These are phyloP conservation scores for Candida schatavii DNA, from an alignment of 805 yeast species.

Conservation along the genomic window DNA sequence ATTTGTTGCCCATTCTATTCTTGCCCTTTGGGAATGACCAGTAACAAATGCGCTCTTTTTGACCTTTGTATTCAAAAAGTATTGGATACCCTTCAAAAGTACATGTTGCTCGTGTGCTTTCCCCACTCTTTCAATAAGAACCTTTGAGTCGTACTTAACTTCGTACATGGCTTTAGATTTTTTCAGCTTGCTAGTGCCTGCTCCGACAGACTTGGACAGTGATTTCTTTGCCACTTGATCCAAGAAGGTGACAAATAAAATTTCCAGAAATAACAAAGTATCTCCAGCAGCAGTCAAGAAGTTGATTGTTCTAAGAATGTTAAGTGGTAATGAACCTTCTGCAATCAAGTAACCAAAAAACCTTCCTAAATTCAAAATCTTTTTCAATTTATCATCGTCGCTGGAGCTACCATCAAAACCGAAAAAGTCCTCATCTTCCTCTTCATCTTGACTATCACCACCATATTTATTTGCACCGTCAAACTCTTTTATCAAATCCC, in stretches of 20 bases:
- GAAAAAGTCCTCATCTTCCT: slow-evolving; percentile 43
- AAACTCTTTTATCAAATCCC: slow-evolving; percentile 79
- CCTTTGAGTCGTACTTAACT: slow-evolving; percentile 45
- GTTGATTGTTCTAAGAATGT: slow-evolving; percentile 68
- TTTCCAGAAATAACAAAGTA: slow-evolving; percentile 66
- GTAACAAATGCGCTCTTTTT: slow-evolving; percentile 44
- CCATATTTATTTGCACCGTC: slow-evolving; percentile 37
- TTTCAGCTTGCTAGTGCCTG: slow-evolving; percentile 34
- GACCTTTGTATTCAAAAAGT: slow-evolving; percentile 51
- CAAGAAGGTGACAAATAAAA: slow-evolving; percentile 65
- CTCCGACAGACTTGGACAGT: slow-evolving; percentile 46
- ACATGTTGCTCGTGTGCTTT: slow-evolving; percentile 58
- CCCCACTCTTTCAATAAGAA: slow-evolving; percentile 46
- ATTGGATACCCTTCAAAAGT: slow-evolving; percentile 64
- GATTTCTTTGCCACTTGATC: slow-evolving; percentile 64
- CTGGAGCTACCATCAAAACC: slow-evolving; percentile 30
- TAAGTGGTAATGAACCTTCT: slow-evolving; percentile 71
- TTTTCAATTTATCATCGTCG: slow-evolving; percentile 58
- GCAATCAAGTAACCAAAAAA: slow-evolving; percentile 76
- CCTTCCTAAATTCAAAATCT: slow-evolving; percentile 70
- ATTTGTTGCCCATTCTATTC: slow-evolving; percentile 68
- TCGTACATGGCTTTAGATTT: slow-evolving; percentile 23
- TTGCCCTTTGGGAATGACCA: slow-evolving; percentile 52
- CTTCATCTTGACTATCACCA: slow-evolving; percentile 39
- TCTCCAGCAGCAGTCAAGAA: slow-evolving; percentile 68